A percentile compares a stretch with the other conserved stretches of the same genome.
Evolutionary conservation across 148 eudicot species (phyloP).

Genomic region (Talinum fruticosum): DNA sequence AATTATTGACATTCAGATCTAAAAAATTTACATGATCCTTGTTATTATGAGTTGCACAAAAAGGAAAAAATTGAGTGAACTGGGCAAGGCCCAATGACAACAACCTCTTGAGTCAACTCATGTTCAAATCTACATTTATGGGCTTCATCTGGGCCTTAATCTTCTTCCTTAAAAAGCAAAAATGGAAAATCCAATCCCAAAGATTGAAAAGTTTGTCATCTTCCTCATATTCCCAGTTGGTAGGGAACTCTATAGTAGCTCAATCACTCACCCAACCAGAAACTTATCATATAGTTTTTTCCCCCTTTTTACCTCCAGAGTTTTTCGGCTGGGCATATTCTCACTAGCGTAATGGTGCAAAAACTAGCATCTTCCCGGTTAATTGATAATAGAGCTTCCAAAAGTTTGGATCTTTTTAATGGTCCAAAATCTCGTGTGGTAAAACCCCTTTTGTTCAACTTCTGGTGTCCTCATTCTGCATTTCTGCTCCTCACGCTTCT

Average conservation of each 20-base stretch:
- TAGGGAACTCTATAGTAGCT: background rate
- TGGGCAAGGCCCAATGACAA: background rate
- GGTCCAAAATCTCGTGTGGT: background rate
- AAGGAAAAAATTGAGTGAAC: too few relatives aligned
- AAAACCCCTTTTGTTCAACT: too few relatives aligned
- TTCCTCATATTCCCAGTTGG: background rate
- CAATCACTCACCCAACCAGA: background rate
- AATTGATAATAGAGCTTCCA: background rate
- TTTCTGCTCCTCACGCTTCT: slow-evolving; percentile 16
- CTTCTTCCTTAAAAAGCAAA: background rate
- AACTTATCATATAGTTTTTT: background rate
- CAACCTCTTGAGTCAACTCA: too few relatives aligned
- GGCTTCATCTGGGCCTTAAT: background rate
- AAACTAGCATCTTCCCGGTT: background rate
- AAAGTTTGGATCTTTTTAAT: background rate
- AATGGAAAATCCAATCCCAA: background rate
- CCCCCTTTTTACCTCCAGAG: background rate
- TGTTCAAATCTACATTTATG: too few relatives aligned
- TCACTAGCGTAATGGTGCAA: background rate
- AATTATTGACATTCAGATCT: too few relatives aligned
- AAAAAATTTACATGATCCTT: too few relatives aligned
- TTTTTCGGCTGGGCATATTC: background rate
- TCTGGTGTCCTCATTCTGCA: too few relatives aligned
- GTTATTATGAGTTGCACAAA: too few relatives aligned
- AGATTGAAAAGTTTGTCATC: background rate